Base-by-base conservation (phyloP, 805 yeast species). In the Kluyveromyces wickerhamii region DNA sequence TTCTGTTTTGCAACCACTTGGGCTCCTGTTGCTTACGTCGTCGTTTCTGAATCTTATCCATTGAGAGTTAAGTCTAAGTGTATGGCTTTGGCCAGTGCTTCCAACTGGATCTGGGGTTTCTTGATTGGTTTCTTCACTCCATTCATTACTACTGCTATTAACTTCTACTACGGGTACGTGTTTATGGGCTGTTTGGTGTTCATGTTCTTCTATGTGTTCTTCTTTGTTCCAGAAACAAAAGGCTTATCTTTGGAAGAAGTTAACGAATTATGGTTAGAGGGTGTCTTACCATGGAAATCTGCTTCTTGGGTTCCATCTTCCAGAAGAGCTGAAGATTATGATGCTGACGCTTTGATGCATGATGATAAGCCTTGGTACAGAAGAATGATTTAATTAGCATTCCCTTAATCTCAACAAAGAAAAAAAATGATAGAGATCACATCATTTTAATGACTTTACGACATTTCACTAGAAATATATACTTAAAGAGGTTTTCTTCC, bases 241-340 rank as follows among this genome's bases (percentile, higher is more conserved):
- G 94, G 94, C 39, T 70, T 83, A 50, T 70, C 83, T 29, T 70
- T 85, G 56, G 94, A 84, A 63, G 87, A 84, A 61, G 84, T 84
- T 43, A 87, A 83, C 57, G 77, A 72, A 51, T 63, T 78, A 66
- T 69, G 64, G 49, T 56, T 67, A 20, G 59, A 62, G 32, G 60
- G 58, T 45, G 63, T 62, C 27, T 45, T 56, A 36, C 64, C 73
- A 33, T 68, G 72, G 72, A 54, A 59, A 37, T 75, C 80, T 11
- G 34, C 65, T 17, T 48, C 48, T 38, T 79, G 74, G 75, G 65
- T 63, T 35, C 80, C 81, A 47, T 65, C 75, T 26, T 43, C 63
- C 21, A 47, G 57, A 54, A 54, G 61, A 47, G 55, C 45, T 17
- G 42, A 40, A 11, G 54, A 46, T 53, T 56, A 54, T 39, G 44